Evolutionary conservation across 495 filamentous ascomycete genomes (phyloP).

Genomic region (Annulohypoxylon nitens): DNA sequence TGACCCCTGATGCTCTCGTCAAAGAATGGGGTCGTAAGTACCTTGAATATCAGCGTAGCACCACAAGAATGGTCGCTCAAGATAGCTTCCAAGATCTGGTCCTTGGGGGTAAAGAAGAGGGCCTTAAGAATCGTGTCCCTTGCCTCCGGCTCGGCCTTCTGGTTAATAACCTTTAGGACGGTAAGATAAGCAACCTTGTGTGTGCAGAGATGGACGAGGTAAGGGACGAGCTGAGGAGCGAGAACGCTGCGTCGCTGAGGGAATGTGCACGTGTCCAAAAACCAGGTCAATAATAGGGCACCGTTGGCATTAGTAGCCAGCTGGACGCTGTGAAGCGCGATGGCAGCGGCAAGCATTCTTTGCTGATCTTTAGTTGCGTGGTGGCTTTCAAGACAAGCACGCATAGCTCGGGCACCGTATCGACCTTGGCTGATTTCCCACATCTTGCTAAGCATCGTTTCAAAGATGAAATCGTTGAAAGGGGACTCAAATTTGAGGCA

Average conservation of each 20-base stretch:
- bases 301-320: constrained; percentile 97
- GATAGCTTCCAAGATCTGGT: constrained; percentile 90
- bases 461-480: constrained; percentile 96
- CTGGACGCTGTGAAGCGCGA: constrained; percentile 95
- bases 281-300: constrained; percentile 94
- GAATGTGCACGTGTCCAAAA: constrained; percentile 98
- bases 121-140: constrained; percentile 93
- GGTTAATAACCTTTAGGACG: constrained; percentile 98
- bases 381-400: constrained; percentile 96
- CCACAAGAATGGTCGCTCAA: constrained; percentile 91
- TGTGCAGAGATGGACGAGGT: constrained; percentile 96
- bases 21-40: constrained; percentile 96
- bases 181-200: constrained; percentile 99
- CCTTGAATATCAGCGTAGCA: constrained; percentile 97
- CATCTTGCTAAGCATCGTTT: constrained; percentile 94
- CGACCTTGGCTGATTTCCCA: constrained; percentile 95
- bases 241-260: constrained; percentile 91
- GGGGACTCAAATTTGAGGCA: constrained; percentile 90
- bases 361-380: constrained; percentile 96
- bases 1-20: constrained; percentile 90
- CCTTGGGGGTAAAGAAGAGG: constrained; percentile 92
- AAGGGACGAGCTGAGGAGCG: constrained; percentile 91
- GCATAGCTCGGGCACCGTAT: constrained; percentile 95
- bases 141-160: constrained; percentile 92
- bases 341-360: constrained; percentile 91